Conservation (phyloP, 257 asterid species). For the Ajuga chamaepitys region DNA sequence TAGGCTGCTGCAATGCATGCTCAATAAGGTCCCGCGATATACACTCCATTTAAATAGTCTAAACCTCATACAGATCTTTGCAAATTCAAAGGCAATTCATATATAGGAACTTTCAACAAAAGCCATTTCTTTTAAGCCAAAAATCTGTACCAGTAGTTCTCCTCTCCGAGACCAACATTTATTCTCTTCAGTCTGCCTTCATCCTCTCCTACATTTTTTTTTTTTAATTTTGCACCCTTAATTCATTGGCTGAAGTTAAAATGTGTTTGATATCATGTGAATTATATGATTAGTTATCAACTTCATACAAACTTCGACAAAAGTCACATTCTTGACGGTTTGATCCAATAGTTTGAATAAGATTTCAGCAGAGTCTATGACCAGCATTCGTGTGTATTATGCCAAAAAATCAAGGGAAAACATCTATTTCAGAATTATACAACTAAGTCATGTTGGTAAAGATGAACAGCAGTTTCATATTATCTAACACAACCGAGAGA, state of each 20-base stretch:
- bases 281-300: neutral
- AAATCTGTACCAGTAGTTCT: no score
- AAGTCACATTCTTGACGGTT: slow-evolving; percentile 1
- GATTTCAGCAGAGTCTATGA: neutral
- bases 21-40: no score
- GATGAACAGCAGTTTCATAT: neutral
- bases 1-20: no score
- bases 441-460: neutral
- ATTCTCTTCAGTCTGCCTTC: no score
- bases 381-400: neutral
- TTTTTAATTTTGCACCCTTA: no score
- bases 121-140: no score
- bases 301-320: neutral
- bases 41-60: no score
- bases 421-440: neutral
- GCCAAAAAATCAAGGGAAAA: neutral
- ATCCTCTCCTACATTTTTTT: no score
- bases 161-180: no score
- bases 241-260: neutral
- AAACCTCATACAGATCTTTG: no score
- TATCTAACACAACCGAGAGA: slow-evolving; percentile 9
- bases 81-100: no score
- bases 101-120: no score
- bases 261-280: neutral
- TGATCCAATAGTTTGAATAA: neutral